Evolutionary conservation across 179 eudicot species (phyloP), one percentile per base, ranked within the genome.

Genomic region (Camellia oleifera): DNA sequence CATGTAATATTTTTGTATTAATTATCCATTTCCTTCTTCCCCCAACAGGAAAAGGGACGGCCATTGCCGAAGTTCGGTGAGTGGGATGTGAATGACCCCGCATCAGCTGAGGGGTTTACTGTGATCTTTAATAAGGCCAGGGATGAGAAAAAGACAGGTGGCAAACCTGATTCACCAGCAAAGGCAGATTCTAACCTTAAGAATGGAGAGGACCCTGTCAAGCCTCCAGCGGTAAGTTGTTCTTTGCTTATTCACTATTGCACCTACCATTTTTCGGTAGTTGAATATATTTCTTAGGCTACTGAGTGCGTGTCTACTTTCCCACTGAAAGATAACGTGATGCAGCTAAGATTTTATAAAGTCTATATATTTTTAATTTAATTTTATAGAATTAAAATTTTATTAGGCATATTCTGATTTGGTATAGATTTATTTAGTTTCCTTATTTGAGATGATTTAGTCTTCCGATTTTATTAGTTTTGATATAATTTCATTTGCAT

Each of bases 51-150:
- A 71, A 91, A 92, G 84, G 98, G 98, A 82, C 85, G 85, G 83
- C 97, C 98, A 46, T 82, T 94, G 90, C 98, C 98, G 69, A 94
- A 94, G 90, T 94, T 94, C 84, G 98, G 98, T 70, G 98, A 94
- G 78, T 94, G 98, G 98, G 98, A 94, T 75, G 98, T 94, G 45
- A 94, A 94, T 86, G 97, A 94, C 77, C 98, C 98, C 62, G 90
- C 97, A 88, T 94, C 98, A 78, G 98, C 98, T 63, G 97, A 94
- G 82, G 98, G 98, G 46, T 94, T 94, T 84, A 94, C 98, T 79
- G 98, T 94, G 78, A 94, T 94, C 13, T 94, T 94, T 73, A 94
- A 94, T 78, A 94, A 94, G 83, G 98, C 98, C 60, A 88, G 98
- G 82, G 91, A 94, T 91, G 98, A 94, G 87, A 94, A 90, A 81